These are phyloP conservation scores for Acer campestre DNA, from an alignment of 345 rosid genomes.

Conservation along the genomic window DNA sequence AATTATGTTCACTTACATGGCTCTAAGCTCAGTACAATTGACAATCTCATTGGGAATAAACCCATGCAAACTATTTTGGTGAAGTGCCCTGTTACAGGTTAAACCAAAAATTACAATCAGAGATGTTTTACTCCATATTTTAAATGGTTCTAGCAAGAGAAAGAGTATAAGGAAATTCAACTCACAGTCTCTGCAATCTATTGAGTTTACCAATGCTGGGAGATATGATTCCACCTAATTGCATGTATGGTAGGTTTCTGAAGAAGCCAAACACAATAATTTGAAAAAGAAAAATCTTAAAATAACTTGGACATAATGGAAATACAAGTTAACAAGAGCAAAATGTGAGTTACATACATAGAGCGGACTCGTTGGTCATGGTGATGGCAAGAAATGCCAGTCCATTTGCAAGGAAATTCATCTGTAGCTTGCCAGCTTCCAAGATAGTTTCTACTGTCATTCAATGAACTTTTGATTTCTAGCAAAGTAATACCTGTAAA, in stretches of 20 bases:
- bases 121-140: not conserved
- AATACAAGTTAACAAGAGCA: not conserved
- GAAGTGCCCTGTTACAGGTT: slow-evolving; percentile 67
- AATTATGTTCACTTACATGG: slow-evolving; percentile 66
- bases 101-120: slow-evolving; percentile 6
- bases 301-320: not conserved
- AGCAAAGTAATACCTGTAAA: slow-evolving; percentile 66
- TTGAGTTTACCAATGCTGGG: slow-evolving; percentile 86
- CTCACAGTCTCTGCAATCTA: slow-evolving; percentile 87
- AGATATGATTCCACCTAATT: slow-evolving; percentile 81
- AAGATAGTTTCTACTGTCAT: slow-evolving; percentile 71
- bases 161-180: slow-evolving; percentile 7
- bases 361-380: slow-evolving; percentile 70
- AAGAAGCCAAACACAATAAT: slow-evolving; percentile 12
- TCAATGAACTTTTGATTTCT: slow-evolving; percentile 68
- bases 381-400: slow-evolving; percentile 79
- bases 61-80: slow-evolving; percentile 88
- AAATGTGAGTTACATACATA: slow-evolving; percentile 43
- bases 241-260: slow-evolving; percentile 93
- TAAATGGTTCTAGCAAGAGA: not conserved
- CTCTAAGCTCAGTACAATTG: slow-evolving; percentile 81
- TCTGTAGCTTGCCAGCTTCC: slow-evolving; percentile 77
- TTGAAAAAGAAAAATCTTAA: not conserved
- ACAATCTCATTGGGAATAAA: slow-evolving; percentile 77
- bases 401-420: slow-evolving; percentile 86